Percentiles rank a stretch among this genome's conserved stretches.
Conservation (phyloP, 352 stramenopile genomes). For the Phytopythium sindhum region DNA sequence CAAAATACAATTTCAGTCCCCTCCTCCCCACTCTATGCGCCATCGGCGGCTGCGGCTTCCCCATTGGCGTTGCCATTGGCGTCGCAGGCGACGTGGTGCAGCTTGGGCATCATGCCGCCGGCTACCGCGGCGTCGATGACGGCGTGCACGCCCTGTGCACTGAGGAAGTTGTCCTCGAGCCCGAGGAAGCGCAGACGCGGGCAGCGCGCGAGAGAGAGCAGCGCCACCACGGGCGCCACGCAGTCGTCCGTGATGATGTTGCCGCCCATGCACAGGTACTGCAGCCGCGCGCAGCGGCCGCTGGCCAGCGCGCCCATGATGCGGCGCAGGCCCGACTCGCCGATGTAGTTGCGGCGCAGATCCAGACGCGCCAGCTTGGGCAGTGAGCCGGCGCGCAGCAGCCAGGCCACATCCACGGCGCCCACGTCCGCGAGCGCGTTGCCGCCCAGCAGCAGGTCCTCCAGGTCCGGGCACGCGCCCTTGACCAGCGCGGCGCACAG, state of each 20-base stretch:
- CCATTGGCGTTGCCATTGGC: constrained; percentile 2
- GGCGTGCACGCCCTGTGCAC: constrained; percentile 59
- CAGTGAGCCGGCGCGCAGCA: constrained; percentile 60
- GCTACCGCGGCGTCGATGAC: constrained; percentile 74
- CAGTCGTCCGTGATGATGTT: constrained; percentile 86
- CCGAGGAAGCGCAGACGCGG: constrained; percentile 79
- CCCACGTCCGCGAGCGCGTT: constrained; percentile 78
- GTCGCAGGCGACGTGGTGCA: constrained; percentile 72
- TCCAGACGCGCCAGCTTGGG: constrained; percentile 69
- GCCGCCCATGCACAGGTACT: constrained; percentile 82
- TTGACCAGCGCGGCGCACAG: constrained; percentile 66
- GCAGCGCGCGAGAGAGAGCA: constrained; percentile 57
- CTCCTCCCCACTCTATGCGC: neutral
- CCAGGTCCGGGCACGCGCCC: constrained; percentile 52
- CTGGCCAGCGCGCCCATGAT: constrained; percentile 60
- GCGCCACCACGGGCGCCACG: constrained; percentile 59
- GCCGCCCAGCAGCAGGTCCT: constrained; percentile 66
- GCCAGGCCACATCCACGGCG: constrained; percentile 66
- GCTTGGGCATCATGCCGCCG: constrained; percentile 80
- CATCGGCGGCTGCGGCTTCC: neutral
- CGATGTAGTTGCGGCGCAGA: constrained; percentile 80
- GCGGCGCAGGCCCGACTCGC: constrained; percentile 67
- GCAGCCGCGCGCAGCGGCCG: constrained; percentile 53
- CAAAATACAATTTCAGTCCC: neutral
- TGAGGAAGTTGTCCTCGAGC: constrained; percentile 83